Conservation (phyloP, 768 basidiomycete species). For the Leccinellum luteum region DNA sequence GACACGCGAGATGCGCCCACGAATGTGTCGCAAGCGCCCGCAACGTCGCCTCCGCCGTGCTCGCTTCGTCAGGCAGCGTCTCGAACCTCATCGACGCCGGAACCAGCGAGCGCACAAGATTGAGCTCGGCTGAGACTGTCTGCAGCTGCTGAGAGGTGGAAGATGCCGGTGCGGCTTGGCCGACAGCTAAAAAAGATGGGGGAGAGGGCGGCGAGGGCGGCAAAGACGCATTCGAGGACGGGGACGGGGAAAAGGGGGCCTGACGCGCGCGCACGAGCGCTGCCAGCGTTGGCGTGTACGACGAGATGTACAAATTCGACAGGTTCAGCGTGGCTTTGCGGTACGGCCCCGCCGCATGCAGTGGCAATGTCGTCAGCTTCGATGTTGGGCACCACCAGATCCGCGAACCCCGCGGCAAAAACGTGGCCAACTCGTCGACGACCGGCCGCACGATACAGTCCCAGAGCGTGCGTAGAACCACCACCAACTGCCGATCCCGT, state of each 20-base stretch:
- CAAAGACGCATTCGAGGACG: background rate
- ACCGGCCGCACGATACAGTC: conserved; percentile 21
- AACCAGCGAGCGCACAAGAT: conserved; percentile 19
- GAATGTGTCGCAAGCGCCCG: conserved; percentile 15
- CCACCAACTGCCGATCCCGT: conserved; percentile 16
- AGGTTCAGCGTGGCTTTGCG: conserved; percentile 11
- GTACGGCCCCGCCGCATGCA: conserved; percentile 34
- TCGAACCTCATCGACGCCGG: conserved; percentile 13
- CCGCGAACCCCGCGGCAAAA: conserved; percentile 22
- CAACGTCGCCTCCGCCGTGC: conserved; percentile 15
- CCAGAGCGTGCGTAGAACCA: conserved; percentile 26
- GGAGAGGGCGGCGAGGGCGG: background rate
- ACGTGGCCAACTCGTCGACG: conserved; percentile 8
- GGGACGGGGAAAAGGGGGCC: background rate
- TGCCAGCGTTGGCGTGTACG: conserved; percentile 33
- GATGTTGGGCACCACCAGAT: conserved; percentile 37
- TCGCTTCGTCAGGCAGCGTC: conserved; percentile 9
- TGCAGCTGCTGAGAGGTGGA: conserved; percentile 9
- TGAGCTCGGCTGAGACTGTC: conserved; percentile 17
- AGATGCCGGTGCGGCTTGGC: conserved; percentile 15
- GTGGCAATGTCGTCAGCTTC: conserved; percentile 27
- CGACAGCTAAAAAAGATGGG: conserved; percentile 18
- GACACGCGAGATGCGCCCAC: conserved; percentile 35
- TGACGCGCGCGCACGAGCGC: conserved; percentile 28
- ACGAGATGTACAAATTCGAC: conserved; percentile 27